Base-by-base conservation (phyloP, 768 basidiomycete species). In the Sutorius australiensis region DNA sequence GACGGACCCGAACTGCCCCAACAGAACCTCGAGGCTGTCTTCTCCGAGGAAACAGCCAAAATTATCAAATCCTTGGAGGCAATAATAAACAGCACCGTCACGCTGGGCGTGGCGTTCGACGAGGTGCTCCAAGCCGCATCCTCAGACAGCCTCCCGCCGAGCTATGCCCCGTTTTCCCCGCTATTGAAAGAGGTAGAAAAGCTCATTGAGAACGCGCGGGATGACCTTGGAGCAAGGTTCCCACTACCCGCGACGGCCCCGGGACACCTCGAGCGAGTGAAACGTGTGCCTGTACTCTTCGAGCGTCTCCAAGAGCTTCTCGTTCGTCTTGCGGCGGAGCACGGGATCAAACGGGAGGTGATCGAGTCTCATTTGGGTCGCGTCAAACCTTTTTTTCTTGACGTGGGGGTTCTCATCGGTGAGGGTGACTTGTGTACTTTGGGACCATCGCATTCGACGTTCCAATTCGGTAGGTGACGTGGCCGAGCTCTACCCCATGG, bases 401-500 rank as follows among this genome's bases (percentile, higher is more conserved):
- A 59, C 12, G 2, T 42, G 34, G 48, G 17, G 2, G 40, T 60
- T 27, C 43, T 62, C 28, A 9, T 57, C 19, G 58, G 61, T 62
- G 21, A 52, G 58, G 5, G 37, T 13, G 5, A 37, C 30, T 16
- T 16, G 16, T 5, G 24, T 2, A 28, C 41, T 17, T 19, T 21
- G 17, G 5, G 21, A 2, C 30, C 8, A 11, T 39, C 5, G 2
- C 12, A 13, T 13, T 28, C 8, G 30, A 21, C n/a, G 16, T 48
- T 34, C 34, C 40, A 27, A 36, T 50, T 14, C 3, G 46, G 39
- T 38, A 63, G 62, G 62, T 2, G 56, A 61, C 30, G 32, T 56
- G 32, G 40, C 21, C 1, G 62, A 64, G 24, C 56, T 61, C 14
- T 54, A 56, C 37, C 59, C 62, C 1, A 33, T 33, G 3, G 50